Percentiles rank a stretch among this genome's conserved stretches.
phyloP scores from a whole-genome alignment of 257 asterid genomes.

The Buddleja alternifolia region DNA sequence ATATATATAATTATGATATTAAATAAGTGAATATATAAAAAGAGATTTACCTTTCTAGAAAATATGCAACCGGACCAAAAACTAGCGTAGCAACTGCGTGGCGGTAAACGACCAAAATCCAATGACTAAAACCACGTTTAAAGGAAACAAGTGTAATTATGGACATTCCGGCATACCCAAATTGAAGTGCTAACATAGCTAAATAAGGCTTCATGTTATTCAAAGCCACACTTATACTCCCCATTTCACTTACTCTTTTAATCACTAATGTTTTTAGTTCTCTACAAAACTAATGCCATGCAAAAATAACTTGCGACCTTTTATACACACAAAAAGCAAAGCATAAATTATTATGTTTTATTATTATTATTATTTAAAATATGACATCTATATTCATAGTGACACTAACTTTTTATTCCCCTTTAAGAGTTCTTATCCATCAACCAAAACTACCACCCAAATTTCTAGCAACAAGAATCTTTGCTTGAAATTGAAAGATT shows the following conservation, averaged over 20 bases:
- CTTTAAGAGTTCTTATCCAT: constrained; percentile 60
- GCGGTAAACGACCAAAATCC: constrained; percentile 87
- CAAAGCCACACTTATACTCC: constrained; percentile 25
- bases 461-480: constrained; percentile 44
- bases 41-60: constrained; percentile 56
- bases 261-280: not conserved
- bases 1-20: not conserved
- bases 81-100: constrained; percentile 67
- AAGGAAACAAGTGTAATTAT: constrained; percentile 64
- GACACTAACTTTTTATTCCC: constrained; percentile 49
- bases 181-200: constrained; percentile 81
- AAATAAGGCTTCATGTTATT: constrained; percentile 63
- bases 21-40: too few species aligned
- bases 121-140: constrained; percentile 78
- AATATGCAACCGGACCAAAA: constrained; percentile 73
- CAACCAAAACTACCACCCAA: constrained; percentile 29
- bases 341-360: not conserved
- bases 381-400: too few species aligned
- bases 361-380: too few species aligned
- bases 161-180: constrained; percentile 95
- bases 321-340: constrained; percentile 30
- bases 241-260: not conserved
- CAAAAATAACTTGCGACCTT: constrained; percentile 20
- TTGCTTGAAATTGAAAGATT: constrained; percentile 21
- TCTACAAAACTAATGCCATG: not conserved